Conservation (phyloP, 768 basidiomycete species). For the Leccinum longicurvipes region DNA sequence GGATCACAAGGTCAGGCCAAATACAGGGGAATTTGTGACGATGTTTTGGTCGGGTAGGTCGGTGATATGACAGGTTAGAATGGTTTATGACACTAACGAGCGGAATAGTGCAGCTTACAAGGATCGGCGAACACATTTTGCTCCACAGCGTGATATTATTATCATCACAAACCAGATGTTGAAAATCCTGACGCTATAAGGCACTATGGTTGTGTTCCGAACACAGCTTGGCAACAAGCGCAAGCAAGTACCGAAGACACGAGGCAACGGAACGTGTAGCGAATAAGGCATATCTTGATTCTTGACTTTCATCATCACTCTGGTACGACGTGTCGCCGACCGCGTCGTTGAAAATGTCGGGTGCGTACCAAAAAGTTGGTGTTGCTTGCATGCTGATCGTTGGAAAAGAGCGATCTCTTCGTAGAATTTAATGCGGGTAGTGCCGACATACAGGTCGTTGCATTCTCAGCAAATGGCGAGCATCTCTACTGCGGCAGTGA, state of each 20-base stretch:
- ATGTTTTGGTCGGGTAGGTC: no score
- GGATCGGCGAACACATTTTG: background rate
- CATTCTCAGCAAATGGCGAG: background rate
- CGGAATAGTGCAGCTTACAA: background rate
- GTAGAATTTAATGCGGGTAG: no score
- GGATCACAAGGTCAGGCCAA: no score
- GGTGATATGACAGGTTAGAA: no score
- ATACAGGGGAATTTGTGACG: no score
- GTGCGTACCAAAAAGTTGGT: background rate
- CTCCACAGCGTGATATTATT: no score
- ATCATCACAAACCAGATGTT: background rate
- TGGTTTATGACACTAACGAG: no score
- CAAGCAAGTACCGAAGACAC: background rate
- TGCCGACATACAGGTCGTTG: no score
- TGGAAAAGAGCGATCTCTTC: background rate
- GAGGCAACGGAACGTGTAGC: background rate
- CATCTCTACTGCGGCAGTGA: background rate
- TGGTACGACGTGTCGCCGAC: no score
- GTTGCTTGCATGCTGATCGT: background rate
- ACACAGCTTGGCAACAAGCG: background rate
- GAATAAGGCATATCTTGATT: background rate
- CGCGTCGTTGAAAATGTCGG: background rate
- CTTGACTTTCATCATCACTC: no score
- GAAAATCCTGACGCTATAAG: background rate
- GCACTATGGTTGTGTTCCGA: background rate